Conservation (phyloP, 352 stramenopile species). For the Phytophthora sp. region DNA sequence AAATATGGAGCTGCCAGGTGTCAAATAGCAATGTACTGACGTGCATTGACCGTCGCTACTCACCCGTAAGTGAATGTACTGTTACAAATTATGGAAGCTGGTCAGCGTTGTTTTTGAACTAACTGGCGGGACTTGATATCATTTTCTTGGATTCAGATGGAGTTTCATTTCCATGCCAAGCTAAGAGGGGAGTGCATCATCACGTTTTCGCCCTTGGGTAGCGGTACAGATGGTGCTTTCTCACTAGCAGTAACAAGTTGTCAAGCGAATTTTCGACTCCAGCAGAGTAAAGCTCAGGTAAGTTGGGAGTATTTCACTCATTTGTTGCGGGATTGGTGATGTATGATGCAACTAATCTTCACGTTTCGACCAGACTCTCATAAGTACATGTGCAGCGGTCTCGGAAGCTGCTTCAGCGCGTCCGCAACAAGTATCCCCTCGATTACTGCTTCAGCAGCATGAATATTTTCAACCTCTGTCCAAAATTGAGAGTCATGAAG, state of each 20-base stretch:
- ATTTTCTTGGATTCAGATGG: slow-evolving; percentile 13
- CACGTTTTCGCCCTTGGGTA: slow-evolving; percentile 2
- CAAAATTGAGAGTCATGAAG: slow-evolving; percentile 19
- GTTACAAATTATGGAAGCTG: neutral
- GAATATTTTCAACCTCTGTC: slow-evolving; percentile 27
- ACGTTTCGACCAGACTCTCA: neutral
- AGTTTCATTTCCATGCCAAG: slow-evolving; percentile 20
- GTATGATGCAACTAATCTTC: neutral
- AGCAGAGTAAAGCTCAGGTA: slow-evolving; percentile 25
- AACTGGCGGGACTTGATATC: neutral
- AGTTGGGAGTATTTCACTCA: too few relatives aligned
- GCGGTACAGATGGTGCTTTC: neutral
- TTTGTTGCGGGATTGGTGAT: neutral
- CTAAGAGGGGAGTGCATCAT: slow-evolving; percentile 3
- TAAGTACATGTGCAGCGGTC: neutral
- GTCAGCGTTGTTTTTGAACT: neutral
- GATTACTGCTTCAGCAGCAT: slow-evolving; percentile 24
- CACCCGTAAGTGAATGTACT: slow-evolving; percentile 16
- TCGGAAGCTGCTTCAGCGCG: neutral
- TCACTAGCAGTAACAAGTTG: slow-evolving; percentile 14
- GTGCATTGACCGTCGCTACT: slow-evolving; percentile 22
- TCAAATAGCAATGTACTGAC: neutral
- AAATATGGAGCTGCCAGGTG: slow-evolving; percentile 1
- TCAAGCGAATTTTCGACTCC: slow-evolving; percentile 21
- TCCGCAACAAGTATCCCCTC: neutral